Evolutionary conservation across 768 basidiomycete genomes (phyloP), one percentile per base, ranked within the genome.

Genomic region (Symmetrospora coprosmae): DNA sequence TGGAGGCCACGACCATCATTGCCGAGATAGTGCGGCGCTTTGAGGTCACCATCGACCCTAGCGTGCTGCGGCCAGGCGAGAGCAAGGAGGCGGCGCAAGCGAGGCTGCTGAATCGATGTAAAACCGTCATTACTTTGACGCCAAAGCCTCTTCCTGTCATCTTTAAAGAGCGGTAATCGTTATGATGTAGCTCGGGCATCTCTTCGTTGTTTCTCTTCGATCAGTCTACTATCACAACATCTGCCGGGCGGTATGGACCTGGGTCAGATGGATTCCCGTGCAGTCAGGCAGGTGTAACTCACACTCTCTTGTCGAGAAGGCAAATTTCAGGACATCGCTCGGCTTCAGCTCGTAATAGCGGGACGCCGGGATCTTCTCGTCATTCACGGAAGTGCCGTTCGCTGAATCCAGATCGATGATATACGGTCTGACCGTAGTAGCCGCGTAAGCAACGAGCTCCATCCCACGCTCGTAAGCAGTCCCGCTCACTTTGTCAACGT

Each of bases 381-480:
- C 87, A 68, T 97, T 97, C 45, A 99, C 92, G 66, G 80, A 78
- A 0, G 94, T 97, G 1, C 86, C 83, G 70, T 99, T 99, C 2
- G 94, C 96, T n/a, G 90, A 94, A 67, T 99, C 91, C 8, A 99
- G 80, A 73, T 99, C 94, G 62, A 99, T 94, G 49, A 99, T 80
- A 72, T 90, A 99, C 1, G 94, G 90, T 70, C 90, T 97, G 65
- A 2, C 27, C 23, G 17, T n/a, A 37, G 28, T 38, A 11, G 17
- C n/a, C 35, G 25, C 6, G 21, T 49, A 33, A 17, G 33, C 25
- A 23, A n/a, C 1, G 30, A 16, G 19, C n/a, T 28, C 11, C 4
- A 28, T 25, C 37, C 46, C 48, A 28, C 27, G 47, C 2, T 34
- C 45, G 45, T 39, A 66, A 30, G 34, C n/a, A n/a, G n/a, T n/a